Conservation (phyloP, 352 stramenopile species). For the Globisporangium iwayamae region DNA sequence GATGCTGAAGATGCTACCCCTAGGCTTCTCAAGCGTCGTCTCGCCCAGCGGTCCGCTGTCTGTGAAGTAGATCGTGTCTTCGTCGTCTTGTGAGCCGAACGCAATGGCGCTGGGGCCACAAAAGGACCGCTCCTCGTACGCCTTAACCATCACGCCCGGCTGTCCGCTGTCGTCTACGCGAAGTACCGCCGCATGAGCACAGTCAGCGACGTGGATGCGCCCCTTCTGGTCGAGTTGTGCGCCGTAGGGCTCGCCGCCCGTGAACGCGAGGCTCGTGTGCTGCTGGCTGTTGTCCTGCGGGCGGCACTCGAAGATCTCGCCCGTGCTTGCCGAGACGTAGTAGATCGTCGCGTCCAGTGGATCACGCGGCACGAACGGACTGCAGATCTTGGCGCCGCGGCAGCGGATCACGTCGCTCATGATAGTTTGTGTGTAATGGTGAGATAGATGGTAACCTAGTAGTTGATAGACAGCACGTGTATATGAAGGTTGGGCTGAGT, state of each 20-base stretch:
- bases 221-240: slow-evolving; percentile 61
- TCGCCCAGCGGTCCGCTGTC: slow-evolving; percentile 83
- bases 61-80: slow-evolving; percentile 79
- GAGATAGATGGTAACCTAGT: too few relatives aligned
- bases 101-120: slow-evolving; percentile 64
- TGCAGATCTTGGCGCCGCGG: slow-evolving; percentile 71
- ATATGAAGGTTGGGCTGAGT: not conserved
- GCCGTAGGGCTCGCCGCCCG: slow-evolving; percentile 63
- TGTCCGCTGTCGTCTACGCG: slow-evolving; percentile 57
- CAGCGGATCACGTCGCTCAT: slow-evolving; percentile 48
- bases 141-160: slow-evolving; percentile 71
- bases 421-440: not conserved
- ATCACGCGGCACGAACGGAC: slow-evolving; percentile 45
- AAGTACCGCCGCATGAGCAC: slow-evolving; percentile 65
- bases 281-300: slow-evolving; percentile 23
- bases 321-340: slow-evolving; percentile 71
- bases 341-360: slow-evolving; percentile 29
- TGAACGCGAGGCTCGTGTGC: slow-evolving; percentile 43
- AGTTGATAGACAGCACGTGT: not conserved
- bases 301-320: slow-evolving; percentile 59
- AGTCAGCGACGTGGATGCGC: slow-evolving; percentile 67
- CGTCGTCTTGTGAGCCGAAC: slow-evolving; percentile 28
- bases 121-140: slow-evolving; percentile 81
- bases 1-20: slow-evolving; percentile 80
- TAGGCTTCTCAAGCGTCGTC: slow-evolving; percentile 76